Evolutionary conservation across 208 protist species (phyloP).

Genomic region (Angomonas ambiguus): DNA sequence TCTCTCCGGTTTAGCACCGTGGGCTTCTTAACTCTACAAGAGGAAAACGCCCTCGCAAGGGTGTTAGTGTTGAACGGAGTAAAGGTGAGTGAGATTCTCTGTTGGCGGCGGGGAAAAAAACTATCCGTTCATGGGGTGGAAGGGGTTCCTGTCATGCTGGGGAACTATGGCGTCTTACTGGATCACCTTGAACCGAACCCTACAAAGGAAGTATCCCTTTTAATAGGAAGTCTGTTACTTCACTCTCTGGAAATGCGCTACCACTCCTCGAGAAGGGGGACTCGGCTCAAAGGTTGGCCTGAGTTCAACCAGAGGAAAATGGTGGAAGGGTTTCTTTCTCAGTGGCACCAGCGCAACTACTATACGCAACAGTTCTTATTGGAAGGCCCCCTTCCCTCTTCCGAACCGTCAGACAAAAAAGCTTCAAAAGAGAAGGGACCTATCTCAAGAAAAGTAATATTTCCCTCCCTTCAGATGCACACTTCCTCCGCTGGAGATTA

Average conservation of each 20-base stretch:
- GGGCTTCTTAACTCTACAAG: not conserved
- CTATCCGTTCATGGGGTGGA: not conserved
- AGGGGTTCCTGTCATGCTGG: not conserved
- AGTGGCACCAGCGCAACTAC: not conserved
- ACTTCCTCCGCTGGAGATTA: not conserved
- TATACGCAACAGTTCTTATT: not conserved
- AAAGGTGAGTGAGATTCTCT: not conserved
- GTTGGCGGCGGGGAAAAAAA: not conserved
- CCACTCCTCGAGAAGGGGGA: not conserved
- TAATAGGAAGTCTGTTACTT: not conserved
- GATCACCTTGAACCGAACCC: not conserved
- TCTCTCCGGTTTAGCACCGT: not conserved
- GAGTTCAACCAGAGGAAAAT: not conserved
- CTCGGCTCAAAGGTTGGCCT: not conserved
- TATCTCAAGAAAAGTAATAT: not conserved
- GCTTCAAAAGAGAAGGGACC: not conserved
- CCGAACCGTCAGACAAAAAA: not conserved
- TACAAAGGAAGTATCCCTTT: not conserved
- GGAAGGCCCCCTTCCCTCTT: not conserved
- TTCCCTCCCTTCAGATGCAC: not conserved
- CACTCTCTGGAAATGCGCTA: not conserved
- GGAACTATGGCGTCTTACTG: not conserved
- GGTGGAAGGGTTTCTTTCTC: not conserved
- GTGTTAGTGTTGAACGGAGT: not conserved
- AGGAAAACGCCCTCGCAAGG: not conserved